Conservation (phyloP, 805 yeast species). For the Lipomyces sp. region DNA sequence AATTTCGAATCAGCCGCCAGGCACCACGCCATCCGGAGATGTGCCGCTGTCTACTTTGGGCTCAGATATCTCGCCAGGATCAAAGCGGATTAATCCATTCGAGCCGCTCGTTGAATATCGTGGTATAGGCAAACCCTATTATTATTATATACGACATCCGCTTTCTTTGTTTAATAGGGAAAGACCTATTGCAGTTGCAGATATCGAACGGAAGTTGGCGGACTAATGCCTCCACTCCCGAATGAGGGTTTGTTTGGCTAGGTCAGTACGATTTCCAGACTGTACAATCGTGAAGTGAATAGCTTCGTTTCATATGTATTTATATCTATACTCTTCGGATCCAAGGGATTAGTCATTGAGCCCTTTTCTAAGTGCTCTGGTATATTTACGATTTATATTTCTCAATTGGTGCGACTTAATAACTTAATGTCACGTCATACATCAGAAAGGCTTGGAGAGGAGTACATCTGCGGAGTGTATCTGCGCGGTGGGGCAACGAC, state of each 20-base stretch:
- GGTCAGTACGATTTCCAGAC: neutral
- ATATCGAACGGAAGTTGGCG: constrained; percentile 2
- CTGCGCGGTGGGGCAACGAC: too few relatives aligned
- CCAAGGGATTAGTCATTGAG: too few relatives aligned
- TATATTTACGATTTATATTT: too few relatives aligned
- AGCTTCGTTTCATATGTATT: too few relatives aligned
- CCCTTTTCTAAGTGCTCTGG: too few relatives aligned
- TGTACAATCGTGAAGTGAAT: too few relatives aligned
- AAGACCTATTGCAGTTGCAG: constrained; percentile 4
- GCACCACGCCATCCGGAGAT: constrained; percentile 6
- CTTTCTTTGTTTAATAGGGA: constrained; percentile 1
- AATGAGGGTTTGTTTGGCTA: neutral
- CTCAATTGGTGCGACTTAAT: too few relatives aligned
- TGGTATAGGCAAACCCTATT: neutral
- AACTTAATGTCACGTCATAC: too few relatives aligned
- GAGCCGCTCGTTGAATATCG: constrained; percentile 1
- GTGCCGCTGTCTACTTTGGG: constrained; percentile 1
- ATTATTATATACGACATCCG: constrained; percentile 10
- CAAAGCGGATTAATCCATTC: constrained; percentile 9
- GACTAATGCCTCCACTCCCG: neutral
- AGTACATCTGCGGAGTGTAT: too few relatives aligned
- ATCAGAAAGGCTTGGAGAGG: too few relatives aligned
- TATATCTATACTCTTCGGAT: too few relatives aligned
- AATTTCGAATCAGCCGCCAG: constrained; percentile 6
- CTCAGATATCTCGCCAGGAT: neutral